Percentiles rank a stretch among this genome's conserved stretches.
These are phyloP conservation scores for Akanthomyces muscarius DNA, from an alignment of 2,329 filamentous ascomycete genomes.

Conservation along the genomic window DNA sequence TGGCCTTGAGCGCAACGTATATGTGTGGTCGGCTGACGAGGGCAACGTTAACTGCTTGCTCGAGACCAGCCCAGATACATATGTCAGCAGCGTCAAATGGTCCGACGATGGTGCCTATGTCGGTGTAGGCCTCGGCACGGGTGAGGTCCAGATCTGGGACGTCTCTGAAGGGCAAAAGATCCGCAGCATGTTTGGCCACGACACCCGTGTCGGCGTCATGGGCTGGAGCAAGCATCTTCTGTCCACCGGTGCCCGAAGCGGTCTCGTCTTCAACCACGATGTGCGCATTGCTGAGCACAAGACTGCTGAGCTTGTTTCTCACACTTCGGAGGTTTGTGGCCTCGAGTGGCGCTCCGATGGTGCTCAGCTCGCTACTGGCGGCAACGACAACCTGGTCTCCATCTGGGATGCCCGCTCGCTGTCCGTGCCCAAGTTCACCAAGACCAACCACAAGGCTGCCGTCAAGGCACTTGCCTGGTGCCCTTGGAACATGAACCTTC, in stretches of 20 bases:
- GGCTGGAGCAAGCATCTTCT: slow-evolving; percentile 98
- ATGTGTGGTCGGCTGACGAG: slow-evolving; percentile 96
- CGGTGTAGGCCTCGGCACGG: slow-evolving; percentile 87
- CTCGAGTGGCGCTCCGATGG: slow-evolving; percentile 97
- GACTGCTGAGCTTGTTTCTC: slow-evolving; percentile 91
- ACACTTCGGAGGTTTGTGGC: slow-evolving; percentile 96
- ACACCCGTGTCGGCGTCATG: slow-evolving; percentile 95
- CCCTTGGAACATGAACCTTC: slow-evolving; percentile 96
- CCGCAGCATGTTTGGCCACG: slow-evolving; percentile 97
- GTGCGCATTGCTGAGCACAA: slow-evolving; percentile 98
- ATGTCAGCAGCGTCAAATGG: slow-evolving; percentile 98
- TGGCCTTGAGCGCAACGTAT: slow-evolving; percentile 92
- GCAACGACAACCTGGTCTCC: slow-evolving; percentile 97
- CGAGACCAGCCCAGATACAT: slow-evolving; percentile 85
- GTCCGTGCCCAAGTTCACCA: slow-evolving; percentile 94
- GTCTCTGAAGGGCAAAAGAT: slow-evolving; percentile 93
- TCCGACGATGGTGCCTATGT: slow-evolving; percentile 96
- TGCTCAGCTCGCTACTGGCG: slow-evolving; percentile 92
- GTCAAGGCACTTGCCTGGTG: slow-evolving; percentile 99
- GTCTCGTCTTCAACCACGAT: slow-evolving; percentile 97
- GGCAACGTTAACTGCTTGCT: slow-evolving; percentile 84
- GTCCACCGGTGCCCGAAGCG: slow-evolving; percentile 89
- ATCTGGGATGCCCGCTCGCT: slow-evolving; percentile 98
- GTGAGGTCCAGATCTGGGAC: slow-evolving; percentile 99
- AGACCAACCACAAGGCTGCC: slow-evolving; percentile 98